These are phyloP conservation scores for Diaporthe sp. DNA, from an alignment of 2,329 filamentous ascomycete genomes.

Conservation along the genomic window DNA sequence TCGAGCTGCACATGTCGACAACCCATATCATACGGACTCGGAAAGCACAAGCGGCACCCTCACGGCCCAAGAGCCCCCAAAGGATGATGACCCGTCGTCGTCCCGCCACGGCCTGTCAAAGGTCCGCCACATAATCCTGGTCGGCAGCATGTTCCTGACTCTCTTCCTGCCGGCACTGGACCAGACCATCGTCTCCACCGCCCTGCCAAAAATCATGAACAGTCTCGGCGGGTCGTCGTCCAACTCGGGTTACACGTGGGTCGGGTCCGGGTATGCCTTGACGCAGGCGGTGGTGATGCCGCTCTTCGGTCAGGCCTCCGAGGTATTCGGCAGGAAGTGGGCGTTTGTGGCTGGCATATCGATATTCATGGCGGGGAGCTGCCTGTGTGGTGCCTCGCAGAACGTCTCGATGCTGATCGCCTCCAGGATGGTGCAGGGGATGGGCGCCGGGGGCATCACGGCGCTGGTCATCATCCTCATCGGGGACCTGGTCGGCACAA, in stretches of 20 bases:
- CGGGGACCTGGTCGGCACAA: constrained; percentile 26
- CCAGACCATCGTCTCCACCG: constrained; percentile 35
- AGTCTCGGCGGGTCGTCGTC: constrained; percentile 29
- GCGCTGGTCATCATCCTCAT: constrained; percentile 32
- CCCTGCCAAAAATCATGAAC: constrained; percentile 32
- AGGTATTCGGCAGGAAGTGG: constrained; percentile 33
- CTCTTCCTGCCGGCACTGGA: constrained; percentile 36
- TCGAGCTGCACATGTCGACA: not conserved
- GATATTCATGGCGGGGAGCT: constrained; percentile 20
- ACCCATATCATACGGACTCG: constrained; percentile 8
- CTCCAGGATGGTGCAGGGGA: constrained; percentile 29
- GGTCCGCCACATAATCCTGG: constrained; percentile 28
- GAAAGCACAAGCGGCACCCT: constrained; percentile 32
- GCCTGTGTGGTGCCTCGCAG: constrained; percentile 34
- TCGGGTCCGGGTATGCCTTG: constrained; percentile 32
- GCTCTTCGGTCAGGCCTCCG: constrained; percentile 33
- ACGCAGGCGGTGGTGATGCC: constrained; percentile 36
- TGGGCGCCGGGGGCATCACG: constrained; percentile 24
- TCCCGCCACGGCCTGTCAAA: constrained; percentile 9
- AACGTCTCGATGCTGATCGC: constrained; percentile 33
- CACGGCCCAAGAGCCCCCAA: not conserved
- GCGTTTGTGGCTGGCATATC: constrained; percentile 30
- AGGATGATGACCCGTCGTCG: not conserved
- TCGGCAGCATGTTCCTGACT: constrained; percentile 35
- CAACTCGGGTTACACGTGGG: constrained; percentile 34